Evolutionary conservation across 306 rosid species (phyloP), one percentile per base, ranked within the genome.

Genomic region (Begonia masoniana): DNA sequence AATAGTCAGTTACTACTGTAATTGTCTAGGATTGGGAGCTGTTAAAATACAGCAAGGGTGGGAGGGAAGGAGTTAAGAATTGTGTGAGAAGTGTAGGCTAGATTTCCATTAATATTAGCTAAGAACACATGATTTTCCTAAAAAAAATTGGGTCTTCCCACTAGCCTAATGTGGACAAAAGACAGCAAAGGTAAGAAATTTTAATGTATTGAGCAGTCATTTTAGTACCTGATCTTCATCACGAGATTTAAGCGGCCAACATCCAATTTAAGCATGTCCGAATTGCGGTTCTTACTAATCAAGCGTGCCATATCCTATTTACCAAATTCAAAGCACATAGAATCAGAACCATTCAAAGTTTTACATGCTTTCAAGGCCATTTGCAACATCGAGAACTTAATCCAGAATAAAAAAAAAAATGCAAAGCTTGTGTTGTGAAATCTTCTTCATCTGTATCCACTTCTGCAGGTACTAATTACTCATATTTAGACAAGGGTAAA

Each of bases 221-320:
- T 15, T 17, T 46, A 14, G 46, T 63, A 89, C 97, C 97, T 91
- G 68, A 72, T 74, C 76, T 80, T 91, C 58, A 75, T 74, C 59
- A 85, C 65, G 24, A 70, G 62, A 76, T 85, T 71, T 51, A 91
- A 81, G 61, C 78, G 71, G 63, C 61, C 61, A 45, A 57, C 56
- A 76, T 67, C 91, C 72, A 15, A 69, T 39, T 68, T 62, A 51
- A 59, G 58, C 47, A 24, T 54, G 54, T 76, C 79, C 60, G 80
- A 64, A 67, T 66, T 48, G 26, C 10, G 65, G 56, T 62, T 64
- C 73, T 58, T 65, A 23, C 57, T 53, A 67, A 74, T 63, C 54
- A 60, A 71, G 50, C 58, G 78, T 59, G 56, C 61, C 76, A 76
- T 73, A 66, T 76, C 94, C 97, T 89, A 81, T 66, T 51, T 54